Percentiles rank a stretch among this genome's conserved stretches.
phyloP scores from a whole-genome alignment of 805 yeast species.

The Candida tibetensis region DNA sequence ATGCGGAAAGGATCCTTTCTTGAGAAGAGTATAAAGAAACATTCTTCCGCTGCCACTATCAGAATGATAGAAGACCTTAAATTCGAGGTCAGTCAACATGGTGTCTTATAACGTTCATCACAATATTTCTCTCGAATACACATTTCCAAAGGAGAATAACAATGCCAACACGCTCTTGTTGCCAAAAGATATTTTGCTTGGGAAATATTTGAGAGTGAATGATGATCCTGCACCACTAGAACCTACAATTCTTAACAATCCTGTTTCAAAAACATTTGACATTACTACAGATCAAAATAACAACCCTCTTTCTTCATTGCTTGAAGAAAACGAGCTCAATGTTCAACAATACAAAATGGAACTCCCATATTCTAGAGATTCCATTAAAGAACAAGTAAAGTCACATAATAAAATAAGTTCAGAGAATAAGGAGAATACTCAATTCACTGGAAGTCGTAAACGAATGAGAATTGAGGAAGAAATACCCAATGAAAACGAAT shows the following conservation, averaged over 20 bases:
- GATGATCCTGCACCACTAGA: constrained; percentile 12
- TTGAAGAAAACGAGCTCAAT: constrained; percentile 15
- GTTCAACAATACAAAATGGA: constrained; percentile 14
- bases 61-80: too few relatives aligned
- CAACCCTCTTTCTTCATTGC: constrained; percentile 24
- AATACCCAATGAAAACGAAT: constrained; percentile 1
- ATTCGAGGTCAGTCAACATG: constrained; percentile 1
- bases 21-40: background rate
- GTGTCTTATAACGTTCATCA: constrained; percentile 2
- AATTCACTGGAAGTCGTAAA: background rate
- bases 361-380: constrained; percentile 14
- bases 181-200: constrained; percentile 17
- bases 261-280: constrained; percentile 12
- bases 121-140: constrained; percentile 21
- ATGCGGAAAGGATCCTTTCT: background rate
- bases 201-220: constrained; percentile 16
- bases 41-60: background rate
- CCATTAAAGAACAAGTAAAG: constrained; percentile 1
- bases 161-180: constrained; percentile 2
- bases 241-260: constrained; percentile 9
- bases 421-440: constrained; percentile 1
- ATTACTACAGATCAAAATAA: constrained; percentile 5
- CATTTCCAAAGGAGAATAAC: constrained; percentile 7
- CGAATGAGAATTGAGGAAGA: constrained; percentile 1
- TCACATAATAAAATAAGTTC: constrained; percentile 2